phyloP scores from a whole-genome alignment of 768 basidiomycete genomes.

The Pleurotus djamor region DNA sequence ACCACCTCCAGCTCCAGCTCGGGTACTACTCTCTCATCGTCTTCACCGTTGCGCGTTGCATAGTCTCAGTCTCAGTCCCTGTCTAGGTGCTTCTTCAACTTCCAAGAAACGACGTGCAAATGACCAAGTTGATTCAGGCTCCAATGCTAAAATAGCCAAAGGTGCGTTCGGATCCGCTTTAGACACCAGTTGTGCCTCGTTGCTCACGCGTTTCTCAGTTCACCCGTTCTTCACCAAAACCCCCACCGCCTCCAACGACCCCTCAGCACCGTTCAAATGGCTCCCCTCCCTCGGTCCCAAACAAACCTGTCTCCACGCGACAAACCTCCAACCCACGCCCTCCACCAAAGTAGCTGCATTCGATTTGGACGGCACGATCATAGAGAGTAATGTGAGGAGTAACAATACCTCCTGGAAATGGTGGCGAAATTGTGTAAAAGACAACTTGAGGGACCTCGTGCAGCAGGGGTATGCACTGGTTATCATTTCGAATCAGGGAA shows the following conservation, averaged over 20 bases:
- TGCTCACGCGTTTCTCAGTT: neutral
- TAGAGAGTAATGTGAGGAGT: constrained; percentile 47
- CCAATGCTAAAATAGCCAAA: neutral
- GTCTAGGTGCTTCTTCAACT: neutral
- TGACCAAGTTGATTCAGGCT: neutral
- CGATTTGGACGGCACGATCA: constrained; percentile 87
- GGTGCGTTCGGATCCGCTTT: neutral
- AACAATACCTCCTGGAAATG: constrained; percentile 52
- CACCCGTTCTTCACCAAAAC: constrained; percentile 3
- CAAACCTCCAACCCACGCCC: neutral
- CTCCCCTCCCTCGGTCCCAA: neutral
- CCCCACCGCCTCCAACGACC: neutral
- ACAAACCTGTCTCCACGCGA: neutral
- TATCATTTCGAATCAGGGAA: constrained; percentile 78
- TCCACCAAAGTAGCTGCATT: constrained; percentile 69
- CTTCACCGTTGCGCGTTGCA: neutral
- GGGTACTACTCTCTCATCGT: too few relatives aligned
- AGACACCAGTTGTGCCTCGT: neutral
- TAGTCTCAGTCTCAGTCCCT: neutral
- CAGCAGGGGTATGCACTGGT: constrained; percentile 66
- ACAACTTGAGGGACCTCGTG: constrained; percentile 56
- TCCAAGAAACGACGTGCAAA: neutral
- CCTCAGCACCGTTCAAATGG: neutral
- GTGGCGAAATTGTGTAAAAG: constrained; percentile 69
- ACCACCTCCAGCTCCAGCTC: too few relatives aligned